Evolutionary conservation across 805 yeast genomes (phyloP).

Genomic region (Metschnikowia shivogae): DNA sequence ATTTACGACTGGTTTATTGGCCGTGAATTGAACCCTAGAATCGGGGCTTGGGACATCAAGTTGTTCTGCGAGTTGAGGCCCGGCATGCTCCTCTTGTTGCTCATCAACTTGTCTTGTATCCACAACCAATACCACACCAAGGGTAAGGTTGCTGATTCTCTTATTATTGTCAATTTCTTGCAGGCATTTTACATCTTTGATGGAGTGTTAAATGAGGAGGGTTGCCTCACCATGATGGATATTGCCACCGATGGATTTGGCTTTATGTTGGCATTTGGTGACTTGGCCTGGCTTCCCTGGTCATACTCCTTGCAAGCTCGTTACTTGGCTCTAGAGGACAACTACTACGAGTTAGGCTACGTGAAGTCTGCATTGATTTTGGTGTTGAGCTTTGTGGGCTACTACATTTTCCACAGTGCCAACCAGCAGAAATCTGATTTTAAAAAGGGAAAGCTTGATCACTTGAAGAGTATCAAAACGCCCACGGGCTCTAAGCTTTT

Average conservation of each 20-base stretch:
- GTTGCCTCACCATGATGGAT: conserved; percentile 91
- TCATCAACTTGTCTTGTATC: conserved; percentile 71
- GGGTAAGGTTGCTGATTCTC: conserved; percentile 66
- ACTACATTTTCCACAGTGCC: conserved; percentile 75
- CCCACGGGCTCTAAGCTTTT: conserved; percentile 74
- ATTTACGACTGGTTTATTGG: conserved; percentile 97
- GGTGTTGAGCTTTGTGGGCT: conserved; percentile 56
- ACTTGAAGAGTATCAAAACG: conserved; percentile 64
- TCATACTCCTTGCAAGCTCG: conserved; percentile 84
- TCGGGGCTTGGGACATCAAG: conserved; percentile 83
- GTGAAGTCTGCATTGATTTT: conserved; percentile 38
- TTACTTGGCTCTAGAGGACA: conserved; percentile 55
- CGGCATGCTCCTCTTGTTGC: conserved; percentile 82
- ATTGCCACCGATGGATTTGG: conserved; percentile 96
- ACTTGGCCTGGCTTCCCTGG: conserved; percentile 88
- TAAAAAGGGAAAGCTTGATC: conserved; percentile 68
- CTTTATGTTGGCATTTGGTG: conserved; percentile 93
- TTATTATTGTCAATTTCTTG: conserved; percentile 61
- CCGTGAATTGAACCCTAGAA: conserved; percentile 88
- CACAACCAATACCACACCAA: conserved; percentile 69
- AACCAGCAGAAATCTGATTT: conserved; percentile 83
- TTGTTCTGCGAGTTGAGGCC: conserved; percentile 92
- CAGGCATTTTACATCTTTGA: conserved; percentile 85
- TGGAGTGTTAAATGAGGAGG: conserved; percentile 89
- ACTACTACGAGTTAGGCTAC: conserved; percentile 53